Percentiles rank a stretch among this genome's conserved stretches.
Evolutionary conservation across 1,284 basidiomycete species (phyloP).

Genomic region (Trametes polyzona): DNA sequence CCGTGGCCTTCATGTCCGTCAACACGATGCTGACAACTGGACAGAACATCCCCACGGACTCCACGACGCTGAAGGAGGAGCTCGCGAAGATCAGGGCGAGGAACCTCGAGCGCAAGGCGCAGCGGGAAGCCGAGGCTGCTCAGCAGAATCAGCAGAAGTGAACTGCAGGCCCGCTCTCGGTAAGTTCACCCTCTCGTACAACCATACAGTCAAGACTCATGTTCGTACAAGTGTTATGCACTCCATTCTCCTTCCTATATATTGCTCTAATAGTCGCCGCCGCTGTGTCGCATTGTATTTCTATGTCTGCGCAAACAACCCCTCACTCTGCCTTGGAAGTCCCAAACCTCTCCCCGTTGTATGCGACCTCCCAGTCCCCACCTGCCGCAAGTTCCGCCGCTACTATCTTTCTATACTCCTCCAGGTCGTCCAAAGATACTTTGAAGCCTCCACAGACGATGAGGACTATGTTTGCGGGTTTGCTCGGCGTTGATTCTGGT

Average conservation of each 20-base stretch:
- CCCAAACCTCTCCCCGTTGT: constrained; percentile 39
- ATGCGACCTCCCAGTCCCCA: constrained; percentile 42
- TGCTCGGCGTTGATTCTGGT: constrained; percentile 35
- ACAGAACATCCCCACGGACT: constrained; percentile 67
- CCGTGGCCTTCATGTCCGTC: not conserved
- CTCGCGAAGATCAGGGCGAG: constrained; percentile 70
- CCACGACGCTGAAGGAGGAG: constrained; percentile 65
- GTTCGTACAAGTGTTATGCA: not conserved
- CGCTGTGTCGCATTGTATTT: constrained; percentile 18
- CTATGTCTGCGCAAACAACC: constrained; percentile 15
- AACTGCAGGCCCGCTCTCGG: not conserved
- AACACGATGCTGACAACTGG: not conserved
- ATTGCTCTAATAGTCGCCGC: constrained; percentile 7
- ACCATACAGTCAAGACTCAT: not conserved
- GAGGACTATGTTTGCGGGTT: constrained; percentile 54
- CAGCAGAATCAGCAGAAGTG: constrained; percentile 29
- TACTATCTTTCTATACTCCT: constrained; percentile 47
- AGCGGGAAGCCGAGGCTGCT: constrained; percentile 43
- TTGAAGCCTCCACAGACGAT: constrained; percentile 78
- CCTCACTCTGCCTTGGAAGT: constrained; percentile 29
- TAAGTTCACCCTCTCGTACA: not conserved
- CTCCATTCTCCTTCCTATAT: not conserved
- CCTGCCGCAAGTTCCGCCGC: constrained; percentile 36
- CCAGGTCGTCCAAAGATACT: constrained; percentile 55
- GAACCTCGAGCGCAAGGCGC: constrained; percentile 50